Base-by-base conservation (phyloP, 108 stramenopile species). In the Cyclotella atomus region DNA sequence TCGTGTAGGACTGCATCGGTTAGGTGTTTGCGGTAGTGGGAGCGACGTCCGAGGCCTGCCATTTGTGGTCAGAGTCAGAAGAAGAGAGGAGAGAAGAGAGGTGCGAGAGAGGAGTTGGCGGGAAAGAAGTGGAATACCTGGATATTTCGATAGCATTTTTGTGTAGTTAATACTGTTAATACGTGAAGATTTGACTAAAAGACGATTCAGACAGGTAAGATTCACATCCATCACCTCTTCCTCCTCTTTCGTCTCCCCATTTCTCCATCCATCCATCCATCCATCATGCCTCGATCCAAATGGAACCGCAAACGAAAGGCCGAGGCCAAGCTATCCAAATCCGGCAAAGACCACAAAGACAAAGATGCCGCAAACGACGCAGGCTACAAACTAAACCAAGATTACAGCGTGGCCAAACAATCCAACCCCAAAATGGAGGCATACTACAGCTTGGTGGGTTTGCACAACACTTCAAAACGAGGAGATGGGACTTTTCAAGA, bases 11-110 rank as follows among this genome's bases (percentile, higher is more conserved):
- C 88, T n/a, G 88, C 79, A 55, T 91, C 89, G 10, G 93, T 94
- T 56, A 94, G 65, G 59, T 94, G 93, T 63, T 94, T 94, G 36
- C 93, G 89, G 73, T 94, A 94, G 50, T 94, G 90, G 6, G 93
- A 84, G 59, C 93, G 81, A 56, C 92, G 43, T 30, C 88, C 88
- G 1, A 86, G 78, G 23, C 88, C 88, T 35, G 88, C 61, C 88
- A 89, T 88, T 49, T 53, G 33, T 5, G 27, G 27, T 45, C 16
- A 28, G 16, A 17, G 3, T 16, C 21, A 14, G 50, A 52, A 52
- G 6, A 52, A 17, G n/a, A 17, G n/a, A 52, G 6, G 38, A 41
- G 29, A 29, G 55, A 56, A 25, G 20, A 24, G 20, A 24, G 34
- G 16, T 5, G 19, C 3, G 14, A 49, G 19, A 9, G 47, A 20